Conservation (phyloP, 2,329 filamentous ascomycete species). For the Hypoxylon sp. region DNA sequence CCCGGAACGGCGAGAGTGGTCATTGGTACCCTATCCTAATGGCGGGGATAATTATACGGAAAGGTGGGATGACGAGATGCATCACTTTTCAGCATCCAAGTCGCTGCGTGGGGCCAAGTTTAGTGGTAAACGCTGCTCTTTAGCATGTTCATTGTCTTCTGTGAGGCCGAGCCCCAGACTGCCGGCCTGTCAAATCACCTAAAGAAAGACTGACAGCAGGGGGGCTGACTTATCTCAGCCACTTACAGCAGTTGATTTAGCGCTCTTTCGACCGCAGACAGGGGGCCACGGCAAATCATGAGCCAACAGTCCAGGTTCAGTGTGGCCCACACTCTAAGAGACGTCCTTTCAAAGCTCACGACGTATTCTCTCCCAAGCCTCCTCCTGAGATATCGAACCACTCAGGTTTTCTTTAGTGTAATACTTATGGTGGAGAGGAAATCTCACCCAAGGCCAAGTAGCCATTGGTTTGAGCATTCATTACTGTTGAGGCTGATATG, state of each 20-base stretch:
- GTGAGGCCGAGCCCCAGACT: background rate
- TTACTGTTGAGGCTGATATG: background rate
- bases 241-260: constrained; percentile 26
- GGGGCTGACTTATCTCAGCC: constrained; percentile 14
- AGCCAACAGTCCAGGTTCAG: background rate
- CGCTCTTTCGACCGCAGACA: constrained; percentile 13
- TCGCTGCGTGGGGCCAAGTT: background rate
- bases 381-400: background rate
- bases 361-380: background rate
- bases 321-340: background rate
- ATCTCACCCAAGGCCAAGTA: background rate
- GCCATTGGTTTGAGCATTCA: background rate
- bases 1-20: background rate
- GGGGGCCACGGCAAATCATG: constrained; percentile 15
- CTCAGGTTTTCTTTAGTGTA: background rate
- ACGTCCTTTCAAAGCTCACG: background rate
- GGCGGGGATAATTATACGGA: constrained; percentile 5
- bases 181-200: background rate
- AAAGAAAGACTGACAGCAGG: background rate
- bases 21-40: background rate
- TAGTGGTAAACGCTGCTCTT: background rate
- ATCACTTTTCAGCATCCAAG: background rate
- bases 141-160: background rate
- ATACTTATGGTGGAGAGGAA: background rate
- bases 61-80: background rate